Conservation (phyloP, 768 basidiomycete species). For the Mycena rosella region DNA sequence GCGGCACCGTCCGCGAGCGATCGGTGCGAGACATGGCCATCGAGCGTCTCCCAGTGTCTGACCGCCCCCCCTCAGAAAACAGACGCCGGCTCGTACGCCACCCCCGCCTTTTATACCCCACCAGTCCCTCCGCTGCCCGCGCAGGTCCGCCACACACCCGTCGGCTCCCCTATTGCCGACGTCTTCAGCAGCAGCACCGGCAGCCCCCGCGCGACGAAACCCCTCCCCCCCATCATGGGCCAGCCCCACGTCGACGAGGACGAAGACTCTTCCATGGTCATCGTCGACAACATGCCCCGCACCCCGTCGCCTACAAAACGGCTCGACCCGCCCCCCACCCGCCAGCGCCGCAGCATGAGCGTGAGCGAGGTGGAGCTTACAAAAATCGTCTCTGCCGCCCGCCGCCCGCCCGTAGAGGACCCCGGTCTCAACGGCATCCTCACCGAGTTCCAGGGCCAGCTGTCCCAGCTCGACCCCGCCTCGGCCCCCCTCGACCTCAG, state of each 20-base stretch:
- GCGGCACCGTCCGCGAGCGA: slow-evolving; percentile 70
- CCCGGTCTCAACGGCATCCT: slow-evolving; percentile 72
- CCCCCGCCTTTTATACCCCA: slow-evolving; percentile 45
- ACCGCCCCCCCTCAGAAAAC: slow-evolving; percentile 60
- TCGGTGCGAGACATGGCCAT: slow-evolving; percentile 60
- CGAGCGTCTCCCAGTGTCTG: slow-evolving; percentile 31
- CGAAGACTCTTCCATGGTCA: slow-evolving; percentile 69
- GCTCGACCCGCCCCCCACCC: slow-evolving; percentile 43
- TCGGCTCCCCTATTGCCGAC: slow-evolving; percentile 64
- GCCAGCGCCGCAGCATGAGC: slow-evolving; percentile 80
- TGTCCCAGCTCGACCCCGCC: slow-evolving; percentile 72
- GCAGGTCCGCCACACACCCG: slow-evolving; percentile 51
- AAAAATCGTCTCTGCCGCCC: slow-evolving; percentile 52
- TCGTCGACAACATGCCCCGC: slow-evolving; percentile 63
- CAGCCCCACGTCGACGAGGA: slow-evolving; percentile 46
- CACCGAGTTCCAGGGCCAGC: slow-evolving; percentile 79
- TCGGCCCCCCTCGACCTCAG: slow-evolving; percentile 70
- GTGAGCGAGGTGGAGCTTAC: slow-evolving; percentile 74
- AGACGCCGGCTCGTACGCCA: slow-evolving; percentile 46
- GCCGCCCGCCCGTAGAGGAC: slow-evolving; percentile 47
- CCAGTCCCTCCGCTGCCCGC: slow-evolving; percentile 67
- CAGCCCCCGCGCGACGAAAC: slow-evolving; percentile 63
- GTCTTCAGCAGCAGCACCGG: slow-evolving; percentile 53
- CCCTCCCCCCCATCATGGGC: slow-evolving; percentile 70
- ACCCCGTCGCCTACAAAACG: slow-evolving; percentile 47